These are phyloP conservation scores for Clathrospora elynae DNA, from an alignment of 2,329 filamentous ascomycete genomes.

Conservation along the genomic window DNA sequence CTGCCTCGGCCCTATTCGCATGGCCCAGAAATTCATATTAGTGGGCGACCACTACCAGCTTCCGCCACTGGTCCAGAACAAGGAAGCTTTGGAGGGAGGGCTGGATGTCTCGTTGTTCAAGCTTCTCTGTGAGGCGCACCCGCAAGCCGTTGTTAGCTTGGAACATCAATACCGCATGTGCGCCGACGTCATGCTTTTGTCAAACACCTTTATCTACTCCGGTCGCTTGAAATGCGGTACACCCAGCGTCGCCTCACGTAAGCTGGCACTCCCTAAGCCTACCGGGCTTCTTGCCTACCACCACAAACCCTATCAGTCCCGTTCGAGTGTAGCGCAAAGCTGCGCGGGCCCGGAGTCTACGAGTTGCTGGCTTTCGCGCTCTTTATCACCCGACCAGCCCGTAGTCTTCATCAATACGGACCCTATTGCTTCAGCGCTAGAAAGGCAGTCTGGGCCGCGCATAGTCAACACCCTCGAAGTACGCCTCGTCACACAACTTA, in stretches of 20 bases:
- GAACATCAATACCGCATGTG: constrained; percentile 99
- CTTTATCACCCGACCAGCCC: constrained; percentile 71
- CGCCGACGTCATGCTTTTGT: constrained; percentile 92
- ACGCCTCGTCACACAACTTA: constrained; percentile 75
- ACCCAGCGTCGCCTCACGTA: constrained; percentile 70
- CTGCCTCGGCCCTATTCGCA: constrained; percentile 89
- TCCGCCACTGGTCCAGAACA: constrained; percentile 91
- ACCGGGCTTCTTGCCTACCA: constrained; percentile 45
- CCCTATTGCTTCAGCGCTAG: constrained; percentile 65
- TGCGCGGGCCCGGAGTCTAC: constrained; percentile 59
- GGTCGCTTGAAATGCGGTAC: constrained; percentile 89
- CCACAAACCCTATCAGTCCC: constrained; percentile 21
- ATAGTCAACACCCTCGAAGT: constrained; percentile 90
- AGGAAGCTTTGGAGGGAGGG: constrained; percentile 81
- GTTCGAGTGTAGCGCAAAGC: constrained; percentile 2
- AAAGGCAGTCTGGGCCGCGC: constrained; percentile 75
- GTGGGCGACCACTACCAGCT: constrained; percentile 97
- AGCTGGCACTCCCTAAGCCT: constrained; percentile 66
- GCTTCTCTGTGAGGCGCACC: constrained; percentile 85
- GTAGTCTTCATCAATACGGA: constrained; percentile 93
- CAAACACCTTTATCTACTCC: constrained; percentile 91
- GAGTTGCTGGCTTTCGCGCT: constrained; percentile 76
- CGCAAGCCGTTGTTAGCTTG: constrained; percentile 84
- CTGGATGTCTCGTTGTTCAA: constrained; percentile 95
- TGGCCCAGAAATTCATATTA: constrained; percentile 90